These are phyloP conservation scores for Dipodascopsis uninucleata DNA, from an alignment of 805 yeast species.

Conservation along the genomic window DNA sequence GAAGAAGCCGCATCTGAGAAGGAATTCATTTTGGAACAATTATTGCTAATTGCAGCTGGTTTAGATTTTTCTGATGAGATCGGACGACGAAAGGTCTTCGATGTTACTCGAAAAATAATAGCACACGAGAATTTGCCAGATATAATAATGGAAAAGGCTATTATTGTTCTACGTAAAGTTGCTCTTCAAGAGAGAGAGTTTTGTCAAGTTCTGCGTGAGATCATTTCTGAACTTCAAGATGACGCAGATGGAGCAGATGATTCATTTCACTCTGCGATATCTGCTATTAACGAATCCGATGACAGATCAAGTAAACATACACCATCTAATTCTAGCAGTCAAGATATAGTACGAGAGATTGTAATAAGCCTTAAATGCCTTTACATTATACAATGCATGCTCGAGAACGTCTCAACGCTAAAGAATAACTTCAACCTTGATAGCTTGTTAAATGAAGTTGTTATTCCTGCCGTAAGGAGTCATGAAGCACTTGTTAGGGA, in stretches of 20 bases:
- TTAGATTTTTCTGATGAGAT: slow-evolving; percentile 88
- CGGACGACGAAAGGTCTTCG: slow-evolving; percentile 75
- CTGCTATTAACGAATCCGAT: slow-evolving; percentile 30
- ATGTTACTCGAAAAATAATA: slow-evolving; percentile 45
- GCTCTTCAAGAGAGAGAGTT: slow-evolving; percentile 82
- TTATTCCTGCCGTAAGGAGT: slow-evolving; percentile 72
- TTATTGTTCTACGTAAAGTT: slow-evolving; percentile 62
- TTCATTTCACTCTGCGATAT: slow-evolving; percentile 49
- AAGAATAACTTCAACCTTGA: slow-evolving; percentile 61
- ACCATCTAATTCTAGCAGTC: slow-evolving; percentile 25
- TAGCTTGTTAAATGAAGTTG: slow-evolving; percentile 69
- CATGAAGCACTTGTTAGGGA: slow-evolving; percentile 53
- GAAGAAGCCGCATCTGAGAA: slow-evolving; percentile 52
- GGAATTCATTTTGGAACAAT: slow-evolving; percentile 72
- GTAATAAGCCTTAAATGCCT: slow-evolving; percentile 51
- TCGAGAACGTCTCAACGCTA: slow-evolving; percentile 66
- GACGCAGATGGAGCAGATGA: slow-evolving; percentile 39
- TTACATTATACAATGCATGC: slow-evolving; percentile 60
- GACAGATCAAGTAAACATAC: slow-evolving; percentile 7
- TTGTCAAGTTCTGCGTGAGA: slow-evolving; percentile 77
- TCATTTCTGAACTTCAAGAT: slow-evolving; percentile 80
- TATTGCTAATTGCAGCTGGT: slow-evolving; percentile 59
- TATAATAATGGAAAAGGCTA: slow-evolving; percentile 50
- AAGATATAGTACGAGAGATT: slow-evolving; percentile 28
- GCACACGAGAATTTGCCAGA: slow-evolving; percentile 56